Conservation (phyloP, 2,329 filamentous ascomycete genomes). For the Sphaerostilbella broomeana region DNA sequence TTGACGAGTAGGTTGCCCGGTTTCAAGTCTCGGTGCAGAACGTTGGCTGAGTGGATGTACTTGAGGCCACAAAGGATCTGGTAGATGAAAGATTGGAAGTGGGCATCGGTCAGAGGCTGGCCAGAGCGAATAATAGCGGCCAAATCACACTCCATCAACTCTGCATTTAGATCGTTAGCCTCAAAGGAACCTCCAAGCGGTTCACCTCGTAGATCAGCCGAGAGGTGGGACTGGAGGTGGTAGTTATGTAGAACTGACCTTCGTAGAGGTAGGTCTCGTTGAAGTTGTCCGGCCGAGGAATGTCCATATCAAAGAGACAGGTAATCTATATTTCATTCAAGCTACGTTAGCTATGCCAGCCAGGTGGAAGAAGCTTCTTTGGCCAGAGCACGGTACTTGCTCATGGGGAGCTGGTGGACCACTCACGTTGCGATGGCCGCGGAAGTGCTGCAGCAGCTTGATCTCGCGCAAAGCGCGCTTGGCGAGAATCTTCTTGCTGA, state of each 20-base stretch:
- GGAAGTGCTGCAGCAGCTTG: slow-evolving; percentile 96
- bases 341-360: too few relatives aligned
- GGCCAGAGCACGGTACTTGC: too few relatives aligned
- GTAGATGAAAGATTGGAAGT: slow-evolving; percentile 99
- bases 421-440: slow-evolving; percentile 77
- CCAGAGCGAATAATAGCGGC: slow-evolving; percentile 97
- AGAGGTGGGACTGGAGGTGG: neutral
- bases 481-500: slow-evolving; percentile 99
- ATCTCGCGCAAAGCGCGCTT: slow-evolving; percentile 98
- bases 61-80: slow-evolving; percentile 98
- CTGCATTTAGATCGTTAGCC: slow-evolving; percentile 41
- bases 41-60: slow-evolving; percentile 98
- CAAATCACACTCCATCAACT: slow-evolving; percentile 98
- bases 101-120: slow-evolving; percentile 92
- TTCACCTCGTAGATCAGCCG: too few relatives aligned
- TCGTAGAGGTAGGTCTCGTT: slow-evolving; percentile 99
- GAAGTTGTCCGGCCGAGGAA: slow-evolving; percentile 93
- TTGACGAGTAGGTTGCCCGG: slow-evolving; percentile 96
- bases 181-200: too few relatives aligned
- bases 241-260: slow-evolving; percentile 51
- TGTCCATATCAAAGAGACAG: slow-evolving; percentile 99
- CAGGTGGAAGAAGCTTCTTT: too few relatives aligned
- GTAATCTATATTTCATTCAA: slow-evolving; percentile 65
- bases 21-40: slow-evolving; percentile 93
- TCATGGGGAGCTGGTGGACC: too few relatives aligned